Percentiles rank a stretch among this genome's conserved stretches.
Evolutionary conservation across 1,284 basidiomycete species (phyloP).

Genomic region (Abortiporus biennis): DNA sequence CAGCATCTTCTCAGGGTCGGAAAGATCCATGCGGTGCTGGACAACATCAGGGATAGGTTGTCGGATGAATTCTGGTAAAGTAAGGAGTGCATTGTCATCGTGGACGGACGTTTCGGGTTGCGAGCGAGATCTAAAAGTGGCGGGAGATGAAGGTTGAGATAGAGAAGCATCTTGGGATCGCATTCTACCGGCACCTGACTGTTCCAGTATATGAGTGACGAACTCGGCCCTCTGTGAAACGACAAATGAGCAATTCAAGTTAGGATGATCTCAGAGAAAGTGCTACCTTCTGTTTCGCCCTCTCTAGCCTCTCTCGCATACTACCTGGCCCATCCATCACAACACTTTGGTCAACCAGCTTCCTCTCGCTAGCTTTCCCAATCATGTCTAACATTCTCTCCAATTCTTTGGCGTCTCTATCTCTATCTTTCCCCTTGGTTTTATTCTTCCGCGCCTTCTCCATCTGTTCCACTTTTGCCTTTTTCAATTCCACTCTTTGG

Average conservation of each 20-base stretch:
- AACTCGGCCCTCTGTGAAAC: constrained; percentile 57
- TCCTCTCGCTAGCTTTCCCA: constrained; percentile 63
- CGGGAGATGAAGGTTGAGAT: neutral
- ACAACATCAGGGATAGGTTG: constrained; percentile 37
- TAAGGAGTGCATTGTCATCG: constrained; percentile 55
- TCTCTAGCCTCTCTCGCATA: constrained; percentile 47
- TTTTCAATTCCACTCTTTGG: constrained; percentile 80
- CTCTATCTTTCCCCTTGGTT: constrained; percentile 18
- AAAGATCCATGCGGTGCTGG: too few relatives aligned
- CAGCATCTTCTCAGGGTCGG: too few relatives aligned
- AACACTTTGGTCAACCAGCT: constrained; percentile 63
- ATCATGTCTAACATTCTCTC: constrained; percentile 69
- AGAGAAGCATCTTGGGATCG: constrained; percentile 62
- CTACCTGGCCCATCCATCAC: constrained; percentile 53
- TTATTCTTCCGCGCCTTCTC: constrained; percentile 45
- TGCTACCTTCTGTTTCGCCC: constrained; percentile 32
- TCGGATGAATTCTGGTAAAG: constrained; percentile 52
- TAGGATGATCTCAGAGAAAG: constrained; percentile 44
- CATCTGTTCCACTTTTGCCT: constrained; percentile 58
- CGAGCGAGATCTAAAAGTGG: constrained; percentile 3
- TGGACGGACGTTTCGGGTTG: constrained; percentile 24
- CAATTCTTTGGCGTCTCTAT: constrained; percentile 46
- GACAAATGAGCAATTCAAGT: constrained; percentile 36
- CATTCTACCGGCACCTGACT: constrained; percentile 62
- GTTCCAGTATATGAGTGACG: constrained; percentile 60